Evolutionary conservation across 331 rosid species (phyloP), one percentile per base, ranked within the genome.

Genomic region (Prunus yedoensis): DNA sequence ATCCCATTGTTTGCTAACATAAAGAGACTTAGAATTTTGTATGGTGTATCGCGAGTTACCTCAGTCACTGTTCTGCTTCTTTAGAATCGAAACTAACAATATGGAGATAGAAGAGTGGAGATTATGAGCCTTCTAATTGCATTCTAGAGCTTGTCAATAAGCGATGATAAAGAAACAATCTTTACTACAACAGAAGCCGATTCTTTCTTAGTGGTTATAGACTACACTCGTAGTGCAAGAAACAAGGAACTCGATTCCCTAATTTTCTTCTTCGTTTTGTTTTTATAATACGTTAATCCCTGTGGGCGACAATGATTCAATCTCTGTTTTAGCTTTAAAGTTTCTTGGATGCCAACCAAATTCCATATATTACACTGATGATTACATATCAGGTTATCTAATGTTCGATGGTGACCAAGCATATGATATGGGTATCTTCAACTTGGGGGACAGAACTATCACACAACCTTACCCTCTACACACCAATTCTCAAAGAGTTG

Each of bases 231-330:
- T 45, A 81, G 80, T 74, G 5, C 75, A 73, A 3, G 62, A 79
- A 73, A 46, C 64, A 46, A 62, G 78, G 94, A 87, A 89, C 74
- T 89, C n/a, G 71, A 84, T 87, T 86, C 97, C 87, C 28, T 71
- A 35, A 57, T 73, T 86, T 64, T 76, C 67, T 11, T 41, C 27
- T 67, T 46, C 35, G 0, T 0, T 4, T 30, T 30, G 4, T 30
- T 30, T 3, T 30, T 30, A 4, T 30, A 30, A 30, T 30, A 30
- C 5, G 5, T 30, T 30, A 30, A 30, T 30, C 5, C 35, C 35
- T 30, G 27, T 25, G 27, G 27, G 27, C 27, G 27, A 25, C 27
- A 25, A 25, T 25, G 2, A 25, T 25, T 25, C 27, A 25, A 25
- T 25, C 27, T 23, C 25, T 23, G 25, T 23, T 23, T 23, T 23